Evolutionary conservation across 352 stramenopile species (phyloP), one percentile per base, ranked within the genome.

Genomic region (Phytophthora pinifolia): DNA sequence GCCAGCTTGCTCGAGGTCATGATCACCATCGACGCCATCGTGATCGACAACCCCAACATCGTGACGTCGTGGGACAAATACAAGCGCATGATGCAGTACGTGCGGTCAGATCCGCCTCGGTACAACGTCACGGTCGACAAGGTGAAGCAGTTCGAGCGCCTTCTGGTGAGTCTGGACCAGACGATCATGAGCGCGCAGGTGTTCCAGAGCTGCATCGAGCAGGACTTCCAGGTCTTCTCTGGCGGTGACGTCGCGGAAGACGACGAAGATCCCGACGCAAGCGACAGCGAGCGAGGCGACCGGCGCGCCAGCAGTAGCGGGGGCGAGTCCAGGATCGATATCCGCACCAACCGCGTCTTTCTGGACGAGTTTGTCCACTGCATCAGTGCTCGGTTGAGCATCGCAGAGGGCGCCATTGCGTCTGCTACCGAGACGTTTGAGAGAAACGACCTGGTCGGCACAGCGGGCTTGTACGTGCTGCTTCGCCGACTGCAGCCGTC

Each of bases 31-130:
- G 89, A 97, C 54, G 68, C 73, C n/a, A 90, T 96, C 42, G 82
- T 96, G 27, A 69, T 92, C 13, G 77, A 96, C 41, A 97, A 97
- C 54, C 84, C 87, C 12, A 82, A 83, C 37, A 92, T 97, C 42
- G 63, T 86, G 36, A 86, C 69, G 15, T 79, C 86, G 10, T 97
- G 89, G 89, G 84, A 93, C 58, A 92, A 88, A 44, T 97, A 95
- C 69, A 96, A 97, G 65, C 80, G 81, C 48, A 94, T 97, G 83
- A 92, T 96, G 82, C 80, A 94, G 54, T 94, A 89, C 41, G 79
- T 92, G 15, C 81, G 87, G n/a, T 77, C 83, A 3, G 86, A 96
- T 32, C 86, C 86, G 12, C 61, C 73, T 5, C 70, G 83, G 2
- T 92, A 94, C 70, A 90, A 91, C 49, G 76, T 92, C 36, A 92